Percentiles rank a stretch among this genome's conserved stretches.
phyloP scores from a whole-genome alignment of 495 filamentous ascomycete genomes.

The Aspergillus ostianus region DNA sequence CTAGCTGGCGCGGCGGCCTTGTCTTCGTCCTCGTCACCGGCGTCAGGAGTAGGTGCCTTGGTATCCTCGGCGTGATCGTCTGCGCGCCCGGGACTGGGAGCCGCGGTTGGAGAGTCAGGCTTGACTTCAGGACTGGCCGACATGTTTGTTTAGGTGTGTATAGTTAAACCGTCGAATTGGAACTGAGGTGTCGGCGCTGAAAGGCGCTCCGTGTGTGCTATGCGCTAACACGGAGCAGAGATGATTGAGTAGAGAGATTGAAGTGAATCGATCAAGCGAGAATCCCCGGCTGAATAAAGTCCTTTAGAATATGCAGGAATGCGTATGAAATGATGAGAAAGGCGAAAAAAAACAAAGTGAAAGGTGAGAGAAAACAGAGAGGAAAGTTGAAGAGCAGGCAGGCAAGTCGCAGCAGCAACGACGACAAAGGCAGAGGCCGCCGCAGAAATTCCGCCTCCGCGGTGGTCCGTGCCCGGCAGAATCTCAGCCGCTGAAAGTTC shows the following conservation, averaged over 20 bases:
- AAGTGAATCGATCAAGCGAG: neutral
- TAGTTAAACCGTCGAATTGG: neutral
- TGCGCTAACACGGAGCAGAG: neutral
- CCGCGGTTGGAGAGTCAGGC: constrained; percentile 22
- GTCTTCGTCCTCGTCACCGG: constrained; percentile 23
- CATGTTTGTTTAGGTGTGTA: constrained; percentile 26
- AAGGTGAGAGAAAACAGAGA: constrained; percentile 6
- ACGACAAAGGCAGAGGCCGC: neutral
- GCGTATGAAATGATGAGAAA: constrained; percentile 5
- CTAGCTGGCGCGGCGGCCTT: constrained; percentile 15
- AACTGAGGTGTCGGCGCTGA: neutral
- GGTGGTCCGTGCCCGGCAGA: constrained; percentile 21
- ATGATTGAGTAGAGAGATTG: neutral
- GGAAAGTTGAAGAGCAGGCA: neutral
- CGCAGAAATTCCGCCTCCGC: constrained; percentile 21
- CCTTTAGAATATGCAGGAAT: neutral
- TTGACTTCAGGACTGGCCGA: constrained; percentile 40
- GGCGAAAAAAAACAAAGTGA: neutral
- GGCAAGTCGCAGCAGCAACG: too few species aligned
- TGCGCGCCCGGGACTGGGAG: constrained; percentile 20
- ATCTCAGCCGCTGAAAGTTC: constrained; percentile 8
- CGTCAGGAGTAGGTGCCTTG: constrained; percentile 20
- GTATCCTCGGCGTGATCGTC: constrained; percentile 25
- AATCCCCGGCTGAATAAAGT: neutral
- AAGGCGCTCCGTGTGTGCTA: neutral